Evolutionary conservation across 1,284 basidiomycete genomes (phyloP), one percentile per base, ranked within the genome.

Genomic region (Leccinum pachyderme): DNA sequence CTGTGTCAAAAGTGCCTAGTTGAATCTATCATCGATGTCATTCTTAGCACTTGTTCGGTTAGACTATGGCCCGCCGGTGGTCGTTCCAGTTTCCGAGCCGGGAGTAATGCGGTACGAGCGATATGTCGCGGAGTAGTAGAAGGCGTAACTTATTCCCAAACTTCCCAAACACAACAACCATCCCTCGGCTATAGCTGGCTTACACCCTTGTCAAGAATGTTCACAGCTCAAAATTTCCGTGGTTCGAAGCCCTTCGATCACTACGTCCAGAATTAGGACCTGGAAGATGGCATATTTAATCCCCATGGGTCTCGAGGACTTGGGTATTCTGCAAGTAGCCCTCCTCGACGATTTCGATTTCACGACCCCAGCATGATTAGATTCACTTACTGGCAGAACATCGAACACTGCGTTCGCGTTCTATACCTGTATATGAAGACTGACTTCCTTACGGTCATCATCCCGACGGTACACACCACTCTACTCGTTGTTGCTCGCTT

Each of bases 341-440:
- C 44, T 49, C 39, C 49, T 45, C 13, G n/a, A 58, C 62, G 60
- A 65, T 31, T 35, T 62, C 55, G 60, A 65, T 31, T 35, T 62
- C 55, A 68, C 67, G 59, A 69, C 51, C 46, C 3, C 45, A 32
- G 35, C 52, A 69, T 68, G 68, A 59, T 51, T 37, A 41, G 32
- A 51, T 49, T 58, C 45, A 47, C 41, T 41, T 54, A 27, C 58
- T 58, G 48, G 61, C 58, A 58, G 18, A 52, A 22, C 49, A 28
- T 57, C 18, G 39, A 45, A 15, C 56, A 54, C 37, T 47, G 54
- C 9, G 13, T 50, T 49, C 54, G 55, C 35, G 53, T 70, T 22
- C 59, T 65, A n/a, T 63, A 70, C 54, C 59, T 72, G 48, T 78
- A 76, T 63, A 74, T 73, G 18, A 73, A 74, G 57, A 67, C 74